Percentiles rank a stretch among this genome's conserved stretches.
Evolutionary conservation across 208 protist species (phyloP).

Genomic region (Herpetomonas muscarum): DNA sequence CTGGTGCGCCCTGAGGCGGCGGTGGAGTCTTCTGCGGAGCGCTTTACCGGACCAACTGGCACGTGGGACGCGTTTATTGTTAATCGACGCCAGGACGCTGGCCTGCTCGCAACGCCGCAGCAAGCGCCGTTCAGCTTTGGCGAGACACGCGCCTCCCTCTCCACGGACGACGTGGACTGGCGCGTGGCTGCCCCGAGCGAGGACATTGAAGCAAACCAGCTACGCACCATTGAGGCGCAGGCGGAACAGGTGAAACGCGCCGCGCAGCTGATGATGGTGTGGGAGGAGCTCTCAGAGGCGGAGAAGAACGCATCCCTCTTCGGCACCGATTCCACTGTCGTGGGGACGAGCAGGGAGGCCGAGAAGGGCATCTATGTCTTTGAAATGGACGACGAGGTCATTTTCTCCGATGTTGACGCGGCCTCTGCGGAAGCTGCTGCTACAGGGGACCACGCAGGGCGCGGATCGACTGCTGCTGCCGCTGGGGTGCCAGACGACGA

Average conservation of each 20-base stretch:
- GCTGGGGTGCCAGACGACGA: too few relatives aligned
- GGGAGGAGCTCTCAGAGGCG: conserved; percentile 17
- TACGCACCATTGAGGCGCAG: background rate
- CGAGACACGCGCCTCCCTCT: conserved; percentile 36
- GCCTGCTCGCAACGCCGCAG: conserved; percentile 40
- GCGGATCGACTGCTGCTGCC: too few relatives aligned
- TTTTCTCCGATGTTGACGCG: background rate
- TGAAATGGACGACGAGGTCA: conserved; percentile 10
- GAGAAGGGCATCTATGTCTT: conserved; percentile 22
- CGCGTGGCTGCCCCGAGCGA: conserved; percentile 10
- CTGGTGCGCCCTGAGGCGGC: too few relatives aligned
- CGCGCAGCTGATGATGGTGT: background rate
- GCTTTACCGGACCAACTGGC: conserved; percentile 5
- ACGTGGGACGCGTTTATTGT: conserved; percentile 41
- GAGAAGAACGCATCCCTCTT: conserved; percentile 42
- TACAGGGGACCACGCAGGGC: background rate
- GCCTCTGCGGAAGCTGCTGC: background rate
- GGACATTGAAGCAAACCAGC: background rate
- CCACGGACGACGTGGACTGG: conserved; percentile 37
- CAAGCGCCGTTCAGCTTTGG: conserved; percentile 64
- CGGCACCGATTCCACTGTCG: conserved; percentile 12
- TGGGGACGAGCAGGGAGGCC: conserved; percentile 7
- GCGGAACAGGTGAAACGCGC: background rate
- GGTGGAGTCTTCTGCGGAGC: background rate
- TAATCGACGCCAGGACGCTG: conserved; percentile 17